Percentiles rank a stretch among this genome's conserved stretches.
Evolutionary conservation across 2,329 filamentous ascomycete species (phyloP).

Genomic region (Mycogone perniciosa): DNA sequence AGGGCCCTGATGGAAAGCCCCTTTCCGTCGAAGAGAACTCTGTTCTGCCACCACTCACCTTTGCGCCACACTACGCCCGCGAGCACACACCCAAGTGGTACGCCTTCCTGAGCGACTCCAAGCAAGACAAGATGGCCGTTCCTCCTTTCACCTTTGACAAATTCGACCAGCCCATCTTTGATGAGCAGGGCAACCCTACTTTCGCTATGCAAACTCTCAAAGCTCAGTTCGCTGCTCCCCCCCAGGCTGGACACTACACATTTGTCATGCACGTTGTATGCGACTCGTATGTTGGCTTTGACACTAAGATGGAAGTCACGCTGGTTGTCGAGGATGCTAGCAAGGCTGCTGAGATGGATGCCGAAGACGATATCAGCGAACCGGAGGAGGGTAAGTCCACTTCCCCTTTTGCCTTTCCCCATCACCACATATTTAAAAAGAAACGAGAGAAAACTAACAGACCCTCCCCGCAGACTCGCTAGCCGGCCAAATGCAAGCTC

Average conservation of each 20-base stretch:
- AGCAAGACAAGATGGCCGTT: conserved; percentile 92
- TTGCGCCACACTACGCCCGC: conserved; percentile 83
- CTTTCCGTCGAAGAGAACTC: conserved; percentile 54
- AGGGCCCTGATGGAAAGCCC: conserved; percentile 53
- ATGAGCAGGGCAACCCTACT: conserved; percentile 74
- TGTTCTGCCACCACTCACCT: conserved; percentile 75
- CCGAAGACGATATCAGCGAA: conserved; percentile 94
- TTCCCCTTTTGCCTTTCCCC: conserved; percentile 1
- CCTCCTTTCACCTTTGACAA: conserved; percentile 91
- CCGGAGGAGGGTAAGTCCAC: conserved; percentile 80
- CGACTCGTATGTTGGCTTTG: conserved; percentile 92
- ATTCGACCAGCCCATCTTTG: conserved; percentile 85
- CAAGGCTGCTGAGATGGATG: conserved; percentile 72
- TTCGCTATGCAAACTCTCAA: conserved; percentile 95
- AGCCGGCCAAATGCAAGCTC: conserved; percentile 81
- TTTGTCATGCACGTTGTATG: conserved; percentile 93
- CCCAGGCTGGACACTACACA: conserved; percentile 85
- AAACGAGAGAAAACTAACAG: conserved; percentile 5
- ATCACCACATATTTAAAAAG: not conserved
- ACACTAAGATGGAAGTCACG: conserved; percentile 85
- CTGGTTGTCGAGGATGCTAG: conserved; percentile 82
- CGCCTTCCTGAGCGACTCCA: conserved; percentile 87
- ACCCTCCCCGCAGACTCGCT: conserved; percentile 59
- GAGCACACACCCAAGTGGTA: conserved; percentile 90
- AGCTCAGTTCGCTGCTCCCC: conserved; percentile 92